These are phyloP conservation scores for Brassica incana DNA, from an alignment of 345 rosid genomes.

Conservation along the genomic window DNA sequence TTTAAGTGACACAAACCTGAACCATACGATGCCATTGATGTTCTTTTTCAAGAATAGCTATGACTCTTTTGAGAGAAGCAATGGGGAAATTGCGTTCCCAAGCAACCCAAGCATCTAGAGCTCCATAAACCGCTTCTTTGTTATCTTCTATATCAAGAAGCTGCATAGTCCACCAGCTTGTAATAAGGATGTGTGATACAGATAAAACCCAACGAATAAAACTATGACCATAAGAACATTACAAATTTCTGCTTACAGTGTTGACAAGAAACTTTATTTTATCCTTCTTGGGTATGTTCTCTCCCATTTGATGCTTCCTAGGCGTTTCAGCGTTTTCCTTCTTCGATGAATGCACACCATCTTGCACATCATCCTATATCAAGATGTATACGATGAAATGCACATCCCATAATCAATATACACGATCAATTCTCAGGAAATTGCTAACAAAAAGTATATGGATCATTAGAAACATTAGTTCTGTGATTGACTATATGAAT, in stretches of 20 bases:
- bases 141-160: slow-evolving; percentile 71
- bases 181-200: slow-evolving; percentile 9
- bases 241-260: slow-evolving; percentile 53
- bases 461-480: neutral
- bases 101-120: slow-evolving; percentile 97
- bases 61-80: slow-evolving; percentile 65
- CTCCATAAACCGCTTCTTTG: slow-evolving; percentile 84
- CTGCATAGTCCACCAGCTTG: slow-evolving; percentile 41
- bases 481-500: neutral
- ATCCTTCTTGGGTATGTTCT: slow-evolving; percentile 72
- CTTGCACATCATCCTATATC: slow-evolving; percentile 32
- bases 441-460: neutral
- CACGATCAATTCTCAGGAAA: too few relatives aligned
- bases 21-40: slow-evolving; percentile 86
- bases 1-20: slow-evolving; percentile 46
- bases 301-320: slow-evolving; percentile 49
- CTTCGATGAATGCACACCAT: slow-evolving; percentile 20
- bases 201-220: neutral
- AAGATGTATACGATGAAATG: too few relatives aligned
- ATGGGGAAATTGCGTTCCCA: slow-evolving; percentile 89
- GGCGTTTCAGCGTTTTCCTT: slow-evolving; percentile 35
- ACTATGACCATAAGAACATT: neutral
- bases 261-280: slow-evolving; percentile 63
- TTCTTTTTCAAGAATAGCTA: slow-evolving; percentile 73
- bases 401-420: too few relatives aligned